phyloP scores from a whole-genome alignment of 805 yeast genomes.

The Lachancea meyersii region DNA sequence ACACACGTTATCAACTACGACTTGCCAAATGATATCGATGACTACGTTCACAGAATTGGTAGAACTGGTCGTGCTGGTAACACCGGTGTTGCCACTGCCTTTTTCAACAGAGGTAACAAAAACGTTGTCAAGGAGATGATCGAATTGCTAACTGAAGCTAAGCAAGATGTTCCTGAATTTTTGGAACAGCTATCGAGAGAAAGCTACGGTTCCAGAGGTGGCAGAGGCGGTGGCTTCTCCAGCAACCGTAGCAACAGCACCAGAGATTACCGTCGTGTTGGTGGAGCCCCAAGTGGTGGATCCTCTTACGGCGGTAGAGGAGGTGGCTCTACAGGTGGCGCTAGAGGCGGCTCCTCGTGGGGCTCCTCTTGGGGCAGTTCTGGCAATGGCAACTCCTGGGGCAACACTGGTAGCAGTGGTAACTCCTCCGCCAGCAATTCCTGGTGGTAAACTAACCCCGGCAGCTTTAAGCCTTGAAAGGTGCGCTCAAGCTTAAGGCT shows the following conservation, averaged over 20 bases:
- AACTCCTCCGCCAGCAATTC: conserved; percentile 33
- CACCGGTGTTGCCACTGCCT: conserved; percentile 96
- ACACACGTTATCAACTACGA: conserved; percentile 97
- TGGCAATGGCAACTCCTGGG: conserved; percentile 9
- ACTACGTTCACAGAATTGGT: conserved; percentile 98
- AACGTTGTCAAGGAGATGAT: conserved; percentile 82
- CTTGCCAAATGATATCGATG: conserved; percentile 94
- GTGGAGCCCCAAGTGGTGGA: conserved; percentile 14
- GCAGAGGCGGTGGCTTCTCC: conserved; percentile 38
- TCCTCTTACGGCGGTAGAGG: conserved; percentile 25
- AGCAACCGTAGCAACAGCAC: conserved; percentile 37
- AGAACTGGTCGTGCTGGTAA: conserved; percentile 99
- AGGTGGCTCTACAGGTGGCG: conserved; percentile 33
- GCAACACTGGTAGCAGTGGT: conserved; percentile 18
- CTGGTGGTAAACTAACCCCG: conserved; percentile 8
- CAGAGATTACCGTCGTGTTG: conserved; percentile 49
- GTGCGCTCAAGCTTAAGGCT: background rate
- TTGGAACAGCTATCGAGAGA: conserved; percentile 77
- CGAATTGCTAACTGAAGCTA: conserved; percentile 87
- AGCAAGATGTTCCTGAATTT: conserved; percentile 95
- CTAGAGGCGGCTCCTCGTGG: conserved; percentile 25
- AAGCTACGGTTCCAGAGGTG: conserved; percentile 48
- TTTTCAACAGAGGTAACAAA: conserved; percentile 92
- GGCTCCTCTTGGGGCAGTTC: conserved; percentile 17
- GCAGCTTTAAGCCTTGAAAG: background rate